Evolutionary conservation across 352 stramenopile species (phyloP), one percentile per base, ranked within the genome.

Genomic region (Globisporangium paroecandrum): DNA sequence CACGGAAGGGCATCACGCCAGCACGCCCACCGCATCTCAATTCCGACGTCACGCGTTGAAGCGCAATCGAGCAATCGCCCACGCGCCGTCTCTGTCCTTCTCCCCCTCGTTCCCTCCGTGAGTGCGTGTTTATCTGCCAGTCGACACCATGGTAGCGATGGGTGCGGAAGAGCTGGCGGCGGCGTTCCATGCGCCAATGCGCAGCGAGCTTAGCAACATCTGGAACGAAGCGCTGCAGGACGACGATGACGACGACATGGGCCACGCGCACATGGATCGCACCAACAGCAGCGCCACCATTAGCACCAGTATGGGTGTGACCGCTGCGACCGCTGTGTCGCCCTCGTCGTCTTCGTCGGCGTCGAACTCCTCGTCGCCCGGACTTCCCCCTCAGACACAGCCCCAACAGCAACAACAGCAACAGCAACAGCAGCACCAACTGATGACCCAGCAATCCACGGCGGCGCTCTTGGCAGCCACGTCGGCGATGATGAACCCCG

Each of bases 121-220:
- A 22, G 24, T 24, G 13, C 4, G 41, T 49, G 43, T 51, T 51
- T 4, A 51, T 25, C 55, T 27, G 2, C 25, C 29, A 27, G 18
- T 22, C 24, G 36, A 36, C 24, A 36, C 3, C 5, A 64, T 55
- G 38, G 38, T 54, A 25, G 22, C 58, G 8, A 58, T 66, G 61
- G 61, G 46, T 60, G 43, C 64, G 38, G 47, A 66, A 10, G 61
- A 59, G 29, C 47, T 66, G 10, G n/a, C 47, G 47, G 18, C 47
- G 20, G 61, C 61, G 47, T 43, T 75, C 65, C 27, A 77, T 58
- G 51, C n/a, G 54, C 69, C 69, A 32, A 29, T 49, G 47, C 61
- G 61, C 47, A 66, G 47, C 13, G 61, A 66, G 61, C 61, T 66
- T 47, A 58, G 34, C 47, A 64, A 64, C 27, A 64, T 64, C 58